Evolutionary conservation across 2,329 filamentous ascomycete species (phyloP), one percentile per base, ranked within the genome.

Genomic region (Ascochyta pisi): DNA sequence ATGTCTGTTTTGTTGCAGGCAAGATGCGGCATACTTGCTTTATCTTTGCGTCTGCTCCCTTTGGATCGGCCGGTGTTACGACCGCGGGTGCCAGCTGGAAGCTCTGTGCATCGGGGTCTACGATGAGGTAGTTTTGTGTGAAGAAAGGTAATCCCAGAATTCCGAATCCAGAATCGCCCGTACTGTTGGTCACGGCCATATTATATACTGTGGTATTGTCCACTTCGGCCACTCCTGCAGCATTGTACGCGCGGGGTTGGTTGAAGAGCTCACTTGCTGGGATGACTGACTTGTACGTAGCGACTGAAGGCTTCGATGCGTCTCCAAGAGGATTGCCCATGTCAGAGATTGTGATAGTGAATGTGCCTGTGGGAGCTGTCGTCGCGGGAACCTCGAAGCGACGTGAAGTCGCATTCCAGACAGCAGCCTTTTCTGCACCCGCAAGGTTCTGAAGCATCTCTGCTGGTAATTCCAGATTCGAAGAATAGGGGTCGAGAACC

Each of bases 61-160:
- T 55, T 38, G 57, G 59, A 16, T 61, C 61, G 42, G 57, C 54
- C 3, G 59, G 44, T 35, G 61, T 19, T 23, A 58, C 45, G 5
- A 64, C 54, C 6, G 61, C 61, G 12, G 59, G 61, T 10, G 61
- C 61, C 33, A 64, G 42, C 23, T 64, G 59, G 39, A 62, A 64
- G 40, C 51, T 64, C n/a, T 48, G 49, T 8, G 56, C 59, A 16
- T 64, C 61, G 4, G 61, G 59, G 33, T 64, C 57, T 38, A 64
- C 59, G 9, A 64, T 50, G 37, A 64, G 59, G 43, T 64, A 64
- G 39, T 64, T 64, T 29, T 64, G 61, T 3, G 59, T 64, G 51
- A 64, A 64, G 42, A 64, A 64, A 13, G 61, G 61, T 2, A 64
- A 43, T 3, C 61, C 61, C 3, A 64, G 35, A 10, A 57, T 54